These are phyloP conservation scores for Thoreauomyces humboldtii DNA, from an alignment of 192 early-diverging fungal genomes.

Conservation along the genomic window DNA sequence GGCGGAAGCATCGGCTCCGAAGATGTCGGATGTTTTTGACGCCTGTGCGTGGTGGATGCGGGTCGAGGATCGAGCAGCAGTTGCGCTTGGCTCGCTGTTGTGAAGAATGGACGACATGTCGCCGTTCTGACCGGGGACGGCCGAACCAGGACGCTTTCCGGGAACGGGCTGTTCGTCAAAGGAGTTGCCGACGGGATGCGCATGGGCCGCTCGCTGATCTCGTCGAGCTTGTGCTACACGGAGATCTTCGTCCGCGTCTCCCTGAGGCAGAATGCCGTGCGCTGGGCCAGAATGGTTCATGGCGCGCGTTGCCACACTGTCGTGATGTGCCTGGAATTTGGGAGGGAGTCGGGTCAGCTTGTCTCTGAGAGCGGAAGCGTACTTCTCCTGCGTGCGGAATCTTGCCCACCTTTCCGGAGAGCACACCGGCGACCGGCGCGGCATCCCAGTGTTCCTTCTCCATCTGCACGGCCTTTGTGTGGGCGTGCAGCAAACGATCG, in stretches of 20 bases:
- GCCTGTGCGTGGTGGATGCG: slow-evolving; percentile 21
- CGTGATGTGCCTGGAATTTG: no score
- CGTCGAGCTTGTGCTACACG: background rate
- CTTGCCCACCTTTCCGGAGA: background rate
- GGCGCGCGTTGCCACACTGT: background rate
- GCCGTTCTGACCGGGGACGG: no score
- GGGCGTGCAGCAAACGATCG: slow-evolving; percentile 33
- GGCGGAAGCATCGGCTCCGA: slow-evolving; percentile 28
- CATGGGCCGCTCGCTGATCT: no score
- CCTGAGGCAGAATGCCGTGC: slow-evolving; percentile 10
- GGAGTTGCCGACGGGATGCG: no score
- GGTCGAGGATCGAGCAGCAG: slow-evolving; percentile 10
- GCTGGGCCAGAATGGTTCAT: slow-evolving; percentile 8
- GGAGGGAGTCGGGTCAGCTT: no score
- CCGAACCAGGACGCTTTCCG: no score
- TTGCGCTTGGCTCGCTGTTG: background rate
- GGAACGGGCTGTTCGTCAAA: no score
- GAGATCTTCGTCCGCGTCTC: slow-evolving; percentile 7
- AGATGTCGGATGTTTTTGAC: slow-evolving; percentile 37
- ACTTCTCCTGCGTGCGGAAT: no score
- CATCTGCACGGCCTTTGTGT: slow-evolving; percentile 7
- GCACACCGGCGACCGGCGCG: background rate
- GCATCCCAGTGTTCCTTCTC: slow-evolving; percentile 17
- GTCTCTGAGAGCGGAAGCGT: no score
- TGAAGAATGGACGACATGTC: no score